phyloP scores from a whole-genome alignment of 345 rosid species.

The Trapa bicornis region DNA sequence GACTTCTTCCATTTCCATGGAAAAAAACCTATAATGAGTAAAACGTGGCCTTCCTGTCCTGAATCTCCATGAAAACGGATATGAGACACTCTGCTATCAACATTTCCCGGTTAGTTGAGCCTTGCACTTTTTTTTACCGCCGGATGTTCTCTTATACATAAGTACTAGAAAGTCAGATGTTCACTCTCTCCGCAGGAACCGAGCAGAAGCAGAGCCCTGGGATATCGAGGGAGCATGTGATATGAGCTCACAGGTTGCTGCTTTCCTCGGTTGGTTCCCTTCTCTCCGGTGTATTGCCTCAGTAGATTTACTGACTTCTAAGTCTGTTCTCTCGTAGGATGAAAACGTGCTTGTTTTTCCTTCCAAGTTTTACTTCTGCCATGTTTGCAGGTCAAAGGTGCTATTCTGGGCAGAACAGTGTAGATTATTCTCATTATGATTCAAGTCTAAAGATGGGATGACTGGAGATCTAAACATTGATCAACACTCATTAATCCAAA shows the following conservation, averaged over 20 bases:
- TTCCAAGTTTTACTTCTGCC: neutral
- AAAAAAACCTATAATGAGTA: neutral
- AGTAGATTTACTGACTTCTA: neutral
- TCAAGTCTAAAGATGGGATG: neutral
- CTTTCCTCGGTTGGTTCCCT: neutral
- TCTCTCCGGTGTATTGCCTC: neutral
- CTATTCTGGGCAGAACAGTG: neutral
- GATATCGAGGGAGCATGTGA: neutral
- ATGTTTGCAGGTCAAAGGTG: neutral
- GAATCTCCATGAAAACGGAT: neutral
- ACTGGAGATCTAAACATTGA: neutral
- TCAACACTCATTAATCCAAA: conserved; percentile 8
- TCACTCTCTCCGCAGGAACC: neutral
- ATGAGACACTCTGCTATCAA: neutral
- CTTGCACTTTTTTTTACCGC: neutral
- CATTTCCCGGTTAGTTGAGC: no score
- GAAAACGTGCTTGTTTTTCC: neutral
- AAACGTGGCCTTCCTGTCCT: neutral
- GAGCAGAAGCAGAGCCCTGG: neutral
- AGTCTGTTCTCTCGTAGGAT: neutral
- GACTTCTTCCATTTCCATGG: neutral
- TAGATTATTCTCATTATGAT: neutral
- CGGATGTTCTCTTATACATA: neutral
- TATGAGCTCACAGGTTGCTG: neutral
- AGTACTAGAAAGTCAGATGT: neutral